These are phyloP conservation scores for Cladophialophora yegresii DNA, from an alignment of 2,329 filamentous ascomycete genomes.

Conservation along the genomic window DNA sequence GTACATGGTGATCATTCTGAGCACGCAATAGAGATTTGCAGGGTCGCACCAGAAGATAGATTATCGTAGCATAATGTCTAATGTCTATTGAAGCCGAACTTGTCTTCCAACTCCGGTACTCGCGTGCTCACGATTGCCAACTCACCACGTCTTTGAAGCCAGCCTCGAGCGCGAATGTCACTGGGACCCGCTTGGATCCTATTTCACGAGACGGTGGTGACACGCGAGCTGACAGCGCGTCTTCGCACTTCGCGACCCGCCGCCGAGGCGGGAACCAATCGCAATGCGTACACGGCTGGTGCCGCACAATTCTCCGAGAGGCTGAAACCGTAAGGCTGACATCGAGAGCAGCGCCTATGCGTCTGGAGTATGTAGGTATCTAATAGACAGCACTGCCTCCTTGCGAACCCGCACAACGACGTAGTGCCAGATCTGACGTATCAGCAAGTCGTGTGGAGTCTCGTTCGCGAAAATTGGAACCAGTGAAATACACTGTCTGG, in stretches of 20 bases:
- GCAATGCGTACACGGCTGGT: not conserved
- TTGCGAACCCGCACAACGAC: not conserved
- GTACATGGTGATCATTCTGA: not conserved
- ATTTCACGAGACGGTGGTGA: not conserved
- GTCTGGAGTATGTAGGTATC: too few relatives aligned
- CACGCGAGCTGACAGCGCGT: not conserved
- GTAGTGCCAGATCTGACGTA: not conserved
- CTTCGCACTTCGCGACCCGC: not conserved
- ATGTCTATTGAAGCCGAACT: too few relatives aligned
- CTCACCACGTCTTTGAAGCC: too few relatives aligned
- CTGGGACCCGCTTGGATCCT: not conserved
- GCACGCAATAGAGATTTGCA: conserved; percentile 2
- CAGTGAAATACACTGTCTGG: not conserved
- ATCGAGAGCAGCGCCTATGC: not conserved
- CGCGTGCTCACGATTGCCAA: too few relatives aligned
- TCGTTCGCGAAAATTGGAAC: not conserved
- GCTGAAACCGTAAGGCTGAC: conserved; percentile 15
- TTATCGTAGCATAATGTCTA: conserved; percentile 1
- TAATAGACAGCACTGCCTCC: not conserved
- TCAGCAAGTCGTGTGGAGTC: not conserved
- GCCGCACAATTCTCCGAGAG: not conserved
- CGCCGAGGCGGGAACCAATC: not conserved
- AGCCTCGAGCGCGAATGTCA: not conserved
- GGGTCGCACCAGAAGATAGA: not conserved
- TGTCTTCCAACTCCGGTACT: too few relatives aligned